These are phyloP conservation scores for Glycine latifolia DNA, from an alignment of 306 rosid genomes.

Conservation along the genomic window DNA sequence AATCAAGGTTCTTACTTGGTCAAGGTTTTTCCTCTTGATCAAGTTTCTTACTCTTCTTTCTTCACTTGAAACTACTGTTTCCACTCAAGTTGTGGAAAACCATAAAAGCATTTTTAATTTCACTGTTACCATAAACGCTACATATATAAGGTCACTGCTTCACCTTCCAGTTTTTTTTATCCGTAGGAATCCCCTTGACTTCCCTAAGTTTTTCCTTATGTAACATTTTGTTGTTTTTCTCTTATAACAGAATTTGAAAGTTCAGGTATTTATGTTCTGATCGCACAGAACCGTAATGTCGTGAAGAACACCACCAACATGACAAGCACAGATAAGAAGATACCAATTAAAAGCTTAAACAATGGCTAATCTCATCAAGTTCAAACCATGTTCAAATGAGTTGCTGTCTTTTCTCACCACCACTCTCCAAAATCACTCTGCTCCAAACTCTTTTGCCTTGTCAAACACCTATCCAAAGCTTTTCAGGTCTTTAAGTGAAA, in stretches of 20 bases:
- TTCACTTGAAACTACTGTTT: no score
- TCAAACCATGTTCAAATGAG: background rate
- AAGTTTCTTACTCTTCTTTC: no score
- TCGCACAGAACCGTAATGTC: background rate
- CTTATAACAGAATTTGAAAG: no score
- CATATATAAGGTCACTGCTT: background rate
- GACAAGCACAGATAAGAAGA: background rate
- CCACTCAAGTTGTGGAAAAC: background rate
- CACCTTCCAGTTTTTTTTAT: no score
- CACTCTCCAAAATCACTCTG: background rate
- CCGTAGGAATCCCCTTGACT: no score
- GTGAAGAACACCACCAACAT: background rate
- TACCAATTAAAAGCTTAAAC: background rate
- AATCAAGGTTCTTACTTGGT: background rate
- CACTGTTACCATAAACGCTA: background rate
- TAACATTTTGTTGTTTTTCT: no score
- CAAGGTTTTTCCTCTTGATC: no score
- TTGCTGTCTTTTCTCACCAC: background rate
- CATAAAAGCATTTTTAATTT: no score
- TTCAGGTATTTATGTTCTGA: no score
- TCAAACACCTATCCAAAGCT: background rate
- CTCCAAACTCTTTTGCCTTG: background rate
- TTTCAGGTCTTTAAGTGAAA: no score
- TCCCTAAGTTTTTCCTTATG: no score
- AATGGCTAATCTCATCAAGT: background rate